A percentile compares a stretch with the other conserved stretches of the same genome.
Evolutionary conservation across 2,329 filamentous ascomycete genomes (phyloP).

Genomic region (Leptosphaerulina australis): DNA sequence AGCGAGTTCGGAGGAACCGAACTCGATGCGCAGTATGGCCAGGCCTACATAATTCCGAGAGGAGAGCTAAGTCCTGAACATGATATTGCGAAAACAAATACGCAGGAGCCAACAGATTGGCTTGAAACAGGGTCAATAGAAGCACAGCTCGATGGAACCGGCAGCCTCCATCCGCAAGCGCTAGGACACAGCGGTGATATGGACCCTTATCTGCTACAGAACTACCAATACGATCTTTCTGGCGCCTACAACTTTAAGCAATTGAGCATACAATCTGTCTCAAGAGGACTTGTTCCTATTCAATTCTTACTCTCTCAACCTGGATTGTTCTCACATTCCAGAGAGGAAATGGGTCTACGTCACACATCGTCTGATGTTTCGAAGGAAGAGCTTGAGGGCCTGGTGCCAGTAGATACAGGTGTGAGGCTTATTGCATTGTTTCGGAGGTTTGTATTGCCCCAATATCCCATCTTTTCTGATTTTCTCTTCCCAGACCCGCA

Average conservation of each 20-base stretch:
- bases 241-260: constrained; percentile 18
- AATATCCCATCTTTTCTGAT: constrained; percentile 20
- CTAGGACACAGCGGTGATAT: constrained; percentile 20
- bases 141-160: constrained; percentile 1
- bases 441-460: constrained; percentile 13
- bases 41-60: no score
- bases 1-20: background rate
- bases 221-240: constrained; percentile 13
- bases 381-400: constrained; percentile 7
- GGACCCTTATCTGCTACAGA: constrained; percentile 18
- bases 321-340: constrained; percentile 7
- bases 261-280: constrained; percentile 16
- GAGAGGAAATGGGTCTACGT: constrained; percentile 10
- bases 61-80: no score
- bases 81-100: no score
- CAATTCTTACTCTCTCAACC: constrained; percentile 18
- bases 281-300: constrained; percentile 4
- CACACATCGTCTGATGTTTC: background rate
- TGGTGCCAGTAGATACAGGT: constrained; percentile 10
- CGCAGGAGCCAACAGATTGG: background rate
- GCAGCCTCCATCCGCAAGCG: constrained; percentile 9
- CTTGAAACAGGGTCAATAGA: background rate
- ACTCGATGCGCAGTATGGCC: background rate
- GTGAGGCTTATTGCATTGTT: constrained; percentile 9
- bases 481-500: constrained; percentile 3